These are phyloP conservation scores for Monilinia vaccinii-corymbosi DNA, from an alignment of 2,329 filamentous ascomycete genomes.

Conservation along the genomic window DNA sequence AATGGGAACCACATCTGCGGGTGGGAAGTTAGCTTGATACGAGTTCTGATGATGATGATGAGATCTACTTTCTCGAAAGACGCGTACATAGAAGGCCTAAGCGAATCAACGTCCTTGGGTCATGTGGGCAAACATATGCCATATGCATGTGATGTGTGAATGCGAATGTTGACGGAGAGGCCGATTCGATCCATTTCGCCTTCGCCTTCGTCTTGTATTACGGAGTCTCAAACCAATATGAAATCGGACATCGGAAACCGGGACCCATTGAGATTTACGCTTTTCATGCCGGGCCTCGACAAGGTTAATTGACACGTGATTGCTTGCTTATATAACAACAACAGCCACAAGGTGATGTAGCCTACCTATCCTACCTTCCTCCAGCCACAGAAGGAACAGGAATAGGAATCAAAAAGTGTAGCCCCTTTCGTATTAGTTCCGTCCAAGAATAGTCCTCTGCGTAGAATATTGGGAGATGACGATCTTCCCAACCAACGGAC, in stretches of 20 bases:
- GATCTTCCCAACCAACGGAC: background rate
- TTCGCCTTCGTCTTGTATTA: too few species aligned
- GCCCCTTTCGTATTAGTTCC: background rate
- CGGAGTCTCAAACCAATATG: too few species aligned
- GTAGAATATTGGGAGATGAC: background rate
- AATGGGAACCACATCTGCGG: too few species aligned
- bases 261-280: too few species aligned
- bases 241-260: too few species aligned
- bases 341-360: too few species aligned
- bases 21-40: background rate
- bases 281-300: background rate
- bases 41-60: too few species aligned
- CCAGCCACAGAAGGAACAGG: too few species aligned
- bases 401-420: too few species aligned
- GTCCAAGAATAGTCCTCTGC: background rate
- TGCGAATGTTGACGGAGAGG: background rate
- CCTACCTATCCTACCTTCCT: too few species aligned
- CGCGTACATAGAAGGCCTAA: slow-evolving; percentile 1
- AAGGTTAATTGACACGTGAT: too few species aligned
- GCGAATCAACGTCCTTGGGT: background rate
- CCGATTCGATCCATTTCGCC: slow-evolving; percentile 1
- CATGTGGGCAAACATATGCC: slow-evolving; percentile 1
- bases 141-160: too few species aligned
- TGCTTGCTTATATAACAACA: background rate
- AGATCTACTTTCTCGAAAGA: slow-evolving; percentile 2